phyloP scores from a whole-genome alignment of 768 basidiomycete genomes.

The Lentinula raphanica region DNA sequence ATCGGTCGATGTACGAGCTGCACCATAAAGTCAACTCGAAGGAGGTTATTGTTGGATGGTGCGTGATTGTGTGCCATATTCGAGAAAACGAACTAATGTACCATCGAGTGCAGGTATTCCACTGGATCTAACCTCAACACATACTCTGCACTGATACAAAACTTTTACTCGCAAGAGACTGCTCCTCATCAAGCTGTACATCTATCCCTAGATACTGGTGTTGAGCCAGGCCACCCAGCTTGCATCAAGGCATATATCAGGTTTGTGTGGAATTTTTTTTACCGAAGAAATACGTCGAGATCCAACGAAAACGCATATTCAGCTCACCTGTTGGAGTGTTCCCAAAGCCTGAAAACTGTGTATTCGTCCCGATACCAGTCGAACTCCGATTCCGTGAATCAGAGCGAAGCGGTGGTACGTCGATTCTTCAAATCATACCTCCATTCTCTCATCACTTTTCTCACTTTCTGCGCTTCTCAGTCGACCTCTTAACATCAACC shows the following conservation, averaged over 20 bases:
- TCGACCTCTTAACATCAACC: conserved; percentile 66
- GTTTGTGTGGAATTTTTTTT: conserved; percentile 32
- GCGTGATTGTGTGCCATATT: conserved; percentile 21
- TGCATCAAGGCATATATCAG: conserved; percentile 87
- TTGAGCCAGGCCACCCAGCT: conserved; percentile 54
- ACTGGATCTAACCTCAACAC: conserved; percentile 89
- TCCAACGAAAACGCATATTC: too few relatives aligned
- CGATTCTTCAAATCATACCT: too few relatives aligned
- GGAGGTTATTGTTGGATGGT: conserved; percentile 96
- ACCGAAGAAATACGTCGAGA: too few relatives aligned
- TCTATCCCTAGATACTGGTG: conserved; percentile 83
- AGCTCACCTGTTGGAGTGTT: conserved; percentile 86
- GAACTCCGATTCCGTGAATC: conserved; percentile 76
- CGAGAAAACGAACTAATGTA: conserved; percentile 5
- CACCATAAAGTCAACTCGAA: conserved; percentile 79
- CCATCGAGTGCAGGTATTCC: conserved; percentile 65
- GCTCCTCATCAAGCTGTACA: conserved; percentile 86
- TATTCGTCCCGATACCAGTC: conserved; percentile 90
- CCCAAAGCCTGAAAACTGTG: conserved; percentile 91
- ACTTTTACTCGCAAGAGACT: conserved; percentile 94
- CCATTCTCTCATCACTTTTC: neutral
- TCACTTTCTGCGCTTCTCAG: conserved; percentile 32
- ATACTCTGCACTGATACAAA: conserved; percentile 95
- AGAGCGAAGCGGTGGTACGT: conserved; percentile 83
- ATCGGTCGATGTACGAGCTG: conserved; percentile 87